Base-by-base conservation (phyloP, 169 alveolate genomes). In the Babesia sp. region DNA sequence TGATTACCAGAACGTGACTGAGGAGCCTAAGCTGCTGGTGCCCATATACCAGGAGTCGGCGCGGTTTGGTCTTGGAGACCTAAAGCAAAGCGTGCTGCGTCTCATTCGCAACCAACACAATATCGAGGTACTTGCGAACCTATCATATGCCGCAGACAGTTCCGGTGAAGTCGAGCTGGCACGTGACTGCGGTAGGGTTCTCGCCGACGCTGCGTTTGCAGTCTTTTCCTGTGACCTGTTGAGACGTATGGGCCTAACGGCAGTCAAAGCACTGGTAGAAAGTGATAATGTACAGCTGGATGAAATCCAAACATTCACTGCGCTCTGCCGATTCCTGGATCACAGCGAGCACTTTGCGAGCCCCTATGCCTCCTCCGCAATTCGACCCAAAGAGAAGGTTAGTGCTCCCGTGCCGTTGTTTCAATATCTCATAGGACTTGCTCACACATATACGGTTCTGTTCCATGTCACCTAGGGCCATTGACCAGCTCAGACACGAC, bases 381-480 rank as follows among this genome's bases (percentile, higher is more conserved):
- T 71, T 20, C 71, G 78, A 12, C 55, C 61, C 22, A 51, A 42
- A 22, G 87, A 79, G 41, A 79, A 70, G 87, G 86, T 67, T 36
- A 29, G 36, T n/a, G 33, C 24, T 26, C 3, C 20, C 12, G n/a
- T 2, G 31, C 18, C 6, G 7, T 26, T 11, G 2, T 20, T 24
- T 22, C 8, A n/a, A 16, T 16, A 5, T 36, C 16, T 8, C 26
- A 6, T 31, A 77, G 86, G 87, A 79, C 26, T 46, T 79, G 31
- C 29, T 79, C 31, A 70, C 57, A 57, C 34, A 60, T 26, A 51
- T 79, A 34, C 29, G 87, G 31, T 79, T 58, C 57, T 79, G 87
- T 45, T 69, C 87, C 28, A 69, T 79, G 87, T 58, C 87, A n/a
- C 87, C 82, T 24, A 71, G 70, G 60, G 53, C 78, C 20, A 71